phyloP scores from a whole-genome alignment of 352 stramenopile genomes.

The Phytophthora parvispora region DNA sequence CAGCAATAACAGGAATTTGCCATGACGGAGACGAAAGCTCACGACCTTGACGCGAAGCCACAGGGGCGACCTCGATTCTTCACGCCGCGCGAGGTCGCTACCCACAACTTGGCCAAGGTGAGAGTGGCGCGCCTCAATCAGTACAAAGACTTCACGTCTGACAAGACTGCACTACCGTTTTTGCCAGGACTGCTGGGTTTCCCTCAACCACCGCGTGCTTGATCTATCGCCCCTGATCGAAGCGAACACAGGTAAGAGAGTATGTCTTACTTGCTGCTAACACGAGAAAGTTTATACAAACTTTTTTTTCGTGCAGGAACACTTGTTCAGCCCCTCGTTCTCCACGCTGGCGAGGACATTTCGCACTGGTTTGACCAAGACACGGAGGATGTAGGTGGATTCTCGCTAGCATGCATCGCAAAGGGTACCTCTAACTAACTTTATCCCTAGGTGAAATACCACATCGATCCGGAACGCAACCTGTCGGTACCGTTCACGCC shows the following conservation, averaged over 20 bases:
- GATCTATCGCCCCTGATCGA: conserved; percentile 86
- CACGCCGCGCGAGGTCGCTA: conserved; percentile 80
- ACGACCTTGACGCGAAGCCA: conserved; percentile 10
- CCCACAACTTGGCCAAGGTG: conserved; percentile 88
- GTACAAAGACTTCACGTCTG: no score
- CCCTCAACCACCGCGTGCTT: conserved; percentile 81
- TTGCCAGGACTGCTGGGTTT: conserved; percentile 83
- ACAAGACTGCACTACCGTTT: neutral
- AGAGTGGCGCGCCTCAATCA: no score
- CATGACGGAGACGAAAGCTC: conserved; percentile 21
- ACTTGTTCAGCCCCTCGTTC: conserved; percentile 86
- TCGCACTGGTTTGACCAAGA: conserved; percentile 93
- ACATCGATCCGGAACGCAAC: conserved; percentile 81
- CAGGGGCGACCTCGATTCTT: conserved; percentile 55
- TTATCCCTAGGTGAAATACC: conserved; percentile 69
- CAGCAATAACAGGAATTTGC: neutral
- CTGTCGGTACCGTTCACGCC: conserved; percentile 87
- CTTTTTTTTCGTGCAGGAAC: conserved; percentile 36
- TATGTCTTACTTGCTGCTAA: neutral
- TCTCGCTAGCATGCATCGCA: neutral
- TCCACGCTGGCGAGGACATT: conserved; percentile 90
- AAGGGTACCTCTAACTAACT: neutral
- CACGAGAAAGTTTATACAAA: conserved; percentile 2
- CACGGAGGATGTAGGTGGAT: conserved; percentile 63
- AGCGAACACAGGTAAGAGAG: conserved; percentile 57